Evolutionary conservation across 2,329 filamentous ascomycete genomes (phyloP).

Genomic region (Microdochium nivale): DNA sequence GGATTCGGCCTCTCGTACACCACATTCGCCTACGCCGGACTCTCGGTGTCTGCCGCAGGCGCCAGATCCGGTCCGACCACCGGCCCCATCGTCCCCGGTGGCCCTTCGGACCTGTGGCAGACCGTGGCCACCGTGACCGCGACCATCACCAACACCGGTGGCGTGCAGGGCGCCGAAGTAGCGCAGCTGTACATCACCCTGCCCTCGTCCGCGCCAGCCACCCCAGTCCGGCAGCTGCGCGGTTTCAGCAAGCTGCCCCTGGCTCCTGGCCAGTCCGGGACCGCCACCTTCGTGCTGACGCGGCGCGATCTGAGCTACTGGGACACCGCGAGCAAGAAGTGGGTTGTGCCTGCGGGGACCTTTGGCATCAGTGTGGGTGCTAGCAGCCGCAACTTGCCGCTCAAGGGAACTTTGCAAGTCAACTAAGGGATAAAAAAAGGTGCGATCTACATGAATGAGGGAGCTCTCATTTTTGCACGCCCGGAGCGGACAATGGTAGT

Average conservation of each 20-base stretch:
- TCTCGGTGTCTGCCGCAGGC: conserved; percentile 29
- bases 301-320: conserved; percentile 57
- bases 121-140: conserved; percentile 41
- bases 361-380: conserved; percentile 34
- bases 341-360: conserved; percentile 40
- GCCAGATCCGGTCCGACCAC: conserved; percentile 29
- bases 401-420: conserved; percentile 24
- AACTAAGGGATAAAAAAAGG: conserved; percentile 2
- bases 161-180: conserved; percentile 53
- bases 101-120: conserved; percentile 36
- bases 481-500: no score
- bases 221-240: conserved; percentile 43
- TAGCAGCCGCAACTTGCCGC: conserved; percentile 35
- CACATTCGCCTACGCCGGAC: conserved; percentile 50
- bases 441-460: no score
- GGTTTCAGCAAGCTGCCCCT: conserved; percentile 54
- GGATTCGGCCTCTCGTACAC: conserved; percentile 62
- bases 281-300: conserved; percentile 42
- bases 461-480: no score
- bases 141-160: conserved; percentile 57
- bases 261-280: conserved; percentile 33
- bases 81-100: conserved; percentile 31
- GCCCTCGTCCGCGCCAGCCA: conserved; percentile 26
- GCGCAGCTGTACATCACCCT: conserved; percentile 50
- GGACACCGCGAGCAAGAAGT: conserved; percentile 51